phyloP scores from a whole-genome alignment of 441 rosid genomes.

The Kokia cookei region DNA sequence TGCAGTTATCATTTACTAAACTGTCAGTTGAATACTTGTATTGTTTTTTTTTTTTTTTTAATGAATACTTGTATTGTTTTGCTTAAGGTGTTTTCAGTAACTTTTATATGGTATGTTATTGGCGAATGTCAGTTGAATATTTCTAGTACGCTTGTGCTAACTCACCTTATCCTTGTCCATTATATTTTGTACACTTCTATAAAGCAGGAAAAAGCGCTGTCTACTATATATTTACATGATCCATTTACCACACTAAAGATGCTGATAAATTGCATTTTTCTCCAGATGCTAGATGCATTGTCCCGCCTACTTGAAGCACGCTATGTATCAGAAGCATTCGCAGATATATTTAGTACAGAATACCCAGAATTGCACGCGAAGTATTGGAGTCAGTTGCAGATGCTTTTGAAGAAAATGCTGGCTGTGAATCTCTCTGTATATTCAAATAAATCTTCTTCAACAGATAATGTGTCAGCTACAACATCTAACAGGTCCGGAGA shows the following conservation, averaged over 20 bases:
- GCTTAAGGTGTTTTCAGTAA: neutral
- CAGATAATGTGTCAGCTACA: constrained; percentile 22
- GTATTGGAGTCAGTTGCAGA: constrained; percentile 75
- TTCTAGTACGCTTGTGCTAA: neutral
- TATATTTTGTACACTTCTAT: no score
- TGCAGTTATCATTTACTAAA: neutral
- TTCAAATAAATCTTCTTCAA: constrained; percentile 27
- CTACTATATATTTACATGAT: neutral
- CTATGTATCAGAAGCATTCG: constrained; percentile 26
- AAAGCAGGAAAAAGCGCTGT: neutral
- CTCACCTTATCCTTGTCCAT: neutral
- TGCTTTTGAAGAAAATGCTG: constrained; percentile 62
- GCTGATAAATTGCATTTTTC: constrained; percentile 1
- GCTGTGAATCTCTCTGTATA: constrained; percentile 32
- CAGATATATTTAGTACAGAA: constrained; percentile 32
- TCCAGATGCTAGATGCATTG: constrained; percentile 81
- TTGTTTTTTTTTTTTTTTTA: no score
- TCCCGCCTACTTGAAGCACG: constrained; percentile 70
- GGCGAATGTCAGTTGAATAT: no score
- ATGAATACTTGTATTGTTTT: no score
- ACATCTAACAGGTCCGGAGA: constrained; percentile 37
- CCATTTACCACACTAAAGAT: neutral
- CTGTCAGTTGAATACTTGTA: neutral
- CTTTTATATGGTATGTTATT: neutral
- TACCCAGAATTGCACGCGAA: constrained; percentile 42